Base-by-base conservation (phyloP, 495 filamentous ascomycete genomes). In the Daldinia bambusicola region DNA sequence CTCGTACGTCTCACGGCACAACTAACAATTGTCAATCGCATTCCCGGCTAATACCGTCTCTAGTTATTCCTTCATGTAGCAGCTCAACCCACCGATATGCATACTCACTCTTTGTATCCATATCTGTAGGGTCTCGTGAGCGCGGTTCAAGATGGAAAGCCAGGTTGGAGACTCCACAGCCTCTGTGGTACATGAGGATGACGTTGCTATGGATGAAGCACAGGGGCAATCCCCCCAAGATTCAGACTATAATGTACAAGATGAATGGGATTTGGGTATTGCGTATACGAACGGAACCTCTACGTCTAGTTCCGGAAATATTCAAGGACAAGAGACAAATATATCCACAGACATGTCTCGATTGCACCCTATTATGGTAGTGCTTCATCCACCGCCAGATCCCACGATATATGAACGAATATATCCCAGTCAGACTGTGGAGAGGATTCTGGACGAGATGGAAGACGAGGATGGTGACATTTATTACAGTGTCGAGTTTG, bases 401-500 rank as follows among this genome's bases (percentile, higher is more conserved):
- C 75, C 72, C 0, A 53, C 60, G 10, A 36, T 41, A 2, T 77
- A 77, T 40, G 37, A 73, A 34, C 43, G 41, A 22, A 67, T 77
- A 38, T 18, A 61, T 6, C 57, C 69, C 9, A 75, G 66, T 51
- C 56, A 51, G 63, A 40, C 31, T 32, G 64, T 72, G 16, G 22
- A 56, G 31, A 60, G 55, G 12, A 22, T 75, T 3, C n/a, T 76
- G 1, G 64, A 74, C 3, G 62, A 74, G 34, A 22, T 48, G 43
- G 31, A 63, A 22, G 69, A 68, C 14, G 36, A 32, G 2, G 69
- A 59, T 6, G 74, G 45, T 12, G 66, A 72, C n/a, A 9, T 57
- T 16, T 55, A 55, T 8, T 75, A 69, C 45, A 62, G n/a, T 16
- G 52, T 75, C n/a, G 80, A 82, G 43, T 80, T 76, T 31, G 55